Evolutionary conservation across 2,329 filamentous ascomycete genomes (phyloP).

Genomic region (Stemphylium vesicarium): DNA sequence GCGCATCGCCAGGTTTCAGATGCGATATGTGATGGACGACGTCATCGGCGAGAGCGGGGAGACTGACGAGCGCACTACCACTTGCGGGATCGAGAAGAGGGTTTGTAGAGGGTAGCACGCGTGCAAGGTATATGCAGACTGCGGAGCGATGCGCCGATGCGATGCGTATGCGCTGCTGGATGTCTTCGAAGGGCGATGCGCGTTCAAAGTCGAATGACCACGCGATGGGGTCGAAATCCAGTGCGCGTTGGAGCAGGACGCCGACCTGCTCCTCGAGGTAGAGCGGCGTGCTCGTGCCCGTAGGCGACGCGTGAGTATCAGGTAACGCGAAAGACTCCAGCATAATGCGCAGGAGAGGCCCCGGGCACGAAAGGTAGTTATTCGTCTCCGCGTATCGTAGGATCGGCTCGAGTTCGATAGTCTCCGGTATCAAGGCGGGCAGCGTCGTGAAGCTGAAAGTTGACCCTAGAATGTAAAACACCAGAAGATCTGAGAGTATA

Average conservation of each 20-base stretch:
- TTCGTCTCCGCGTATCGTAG: conserved; percentile 50
- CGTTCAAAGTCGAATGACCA: conserved; percentile 44
- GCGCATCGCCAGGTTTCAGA: conserved; percentile 57
- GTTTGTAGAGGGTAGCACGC: conserved; percentile 40
- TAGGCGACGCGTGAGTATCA: conserved; percentile 24
- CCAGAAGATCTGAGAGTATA: conserved; percentile 45
- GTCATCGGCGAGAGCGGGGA: conserved; percentile 54
- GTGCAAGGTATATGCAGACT: conserved; percentile 50
- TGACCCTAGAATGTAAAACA: conserved; percentile 46
- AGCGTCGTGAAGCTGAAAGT: conserved; percentile 40
- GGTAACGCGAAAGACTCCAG: conserved; percentile 44
- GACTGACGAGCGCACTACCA: conserved; percentile 46
- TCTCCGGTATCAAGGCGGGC: conserved; percentile 38
- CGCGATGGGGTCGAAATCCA: conserved; percentile 39
- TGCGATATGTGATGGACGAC: conserved; percentile 60
- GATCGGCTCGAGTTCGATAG: conserved; percentile 42
- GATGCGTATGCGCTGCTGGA: conserved; percentile 44
- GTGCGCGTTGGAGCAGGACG: conserved; percentile 31
- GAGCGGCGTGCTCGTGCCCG: conserved; percentile 12
- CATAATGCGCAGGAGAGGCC: conserved; percentile 46
- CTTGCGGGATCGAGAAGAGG: conserved; percentile 49
- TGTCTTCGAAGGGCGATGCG: conserved; percentile 42
- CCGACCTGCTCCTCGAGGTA: conserved; percentile 36
- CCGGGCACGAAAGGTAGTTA: conserved; percentile 49
- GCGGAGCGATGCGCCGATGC: conserved; percentile 49